Conservation (phyloP, 495 filamentous ascomycete genomes). For the Neurospora sp. region DNA sequence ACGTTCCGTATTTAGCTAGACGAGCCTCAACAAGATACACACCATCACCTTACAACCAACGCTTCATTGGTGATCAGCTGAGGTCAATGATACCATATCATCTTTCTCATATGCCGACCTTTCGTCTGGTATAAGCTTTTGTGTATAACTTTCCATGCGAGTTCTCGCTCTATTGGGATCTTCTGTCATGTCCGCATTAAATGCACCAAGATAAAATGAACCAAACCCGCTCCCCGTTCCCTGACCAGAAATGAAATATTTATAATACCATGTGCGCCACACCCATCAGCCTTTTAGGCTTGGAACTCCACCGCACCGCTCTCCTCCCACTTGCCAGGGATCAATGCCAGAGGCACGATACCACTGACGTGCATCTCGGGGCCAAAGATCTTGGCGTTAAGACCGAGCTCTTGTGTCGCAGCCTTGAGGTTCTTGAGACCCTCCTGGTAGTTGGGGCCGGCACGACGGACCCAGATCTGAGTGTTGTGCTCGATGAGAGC, state of each 20-base stretch:
- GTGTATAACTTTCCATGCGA: background rate
- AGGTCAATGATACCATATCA: background rate
- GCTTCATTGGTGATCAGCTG: background rate
- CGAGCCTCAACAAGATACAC: background rate
- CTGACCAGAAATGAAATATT: conserved; percentile 3
- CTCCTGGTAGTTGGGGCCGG: conserved; percentile 99
- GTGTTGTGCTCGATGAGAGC: conserved; percentile 91
- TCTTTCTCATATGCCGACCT: background rate
- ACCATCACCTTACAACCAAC: background rate
- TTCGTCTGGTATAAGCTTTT: background rate
- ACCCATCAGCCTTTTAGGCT: conserved; percentile 23
- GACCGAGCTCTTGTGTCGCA: conserved; percentile 81
- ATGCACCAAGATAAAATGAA: background rate
- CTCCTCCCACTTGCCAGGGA: conserved; percentile 44
- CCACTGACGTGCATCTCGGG: conserved; percentile 83
- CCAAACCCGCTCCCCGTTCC: background rate
- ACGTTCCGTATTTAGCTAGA: background rate
- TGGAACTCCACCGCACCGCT: conserved; percentile 45
- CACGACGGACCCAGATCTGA: conserved; percentile 98
- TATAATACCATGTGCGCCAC: background rate
- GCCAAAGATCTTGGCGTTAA: conserved; percentile 93
- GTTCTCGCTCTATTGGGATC: background rate
- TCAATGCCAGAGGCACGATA: conserved; percentile 52
- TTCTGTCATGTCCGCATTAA: background rate
- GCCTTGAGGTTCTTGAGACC: conserved; percentile 99